Conservation (phyloP, 108 stramenopile genomes). For the Halocafeteria seosinensis region DNA sequence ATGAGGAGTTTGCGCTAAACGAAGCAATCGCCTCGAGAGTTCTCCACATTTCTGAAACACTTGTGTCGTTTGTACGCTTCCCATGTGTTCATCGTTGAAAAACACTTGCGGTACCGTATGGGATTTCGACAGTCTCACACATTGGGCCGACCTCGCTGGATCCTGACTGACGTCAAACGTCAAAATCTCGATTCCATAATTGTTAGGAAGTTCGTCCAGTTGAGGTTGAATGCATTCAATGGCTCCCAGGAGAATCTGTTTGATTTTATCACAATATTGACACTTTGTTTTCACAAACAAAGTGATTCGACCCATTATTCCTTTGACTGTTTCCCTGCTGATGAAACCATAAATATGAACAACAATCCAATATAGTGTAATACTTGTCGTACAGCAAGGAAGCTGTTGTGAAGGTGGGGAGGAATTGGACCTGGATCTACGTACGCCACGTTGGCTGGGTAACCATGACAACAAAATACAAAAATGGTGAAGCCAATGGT, state of each 20-base stretch:
- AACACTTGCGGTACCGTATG: neutral
- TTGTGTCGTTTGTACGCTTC: neutral
- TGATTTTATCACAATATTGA: neutral
- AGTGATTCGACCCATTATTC: slow-evolving; percentile 1
- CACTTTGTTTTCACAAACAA: neutral
- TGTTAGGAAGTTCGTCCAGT: neutral
- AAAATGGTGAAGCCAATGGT: no score
- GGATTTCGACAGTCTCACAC: neutral
- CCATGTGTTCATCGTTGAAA: neutral
- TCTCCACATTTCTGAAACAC: neutral
- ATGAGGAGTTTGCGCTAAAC: neutral
- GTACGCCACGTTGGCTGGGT: no score
- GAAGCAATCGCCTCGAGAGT: neutral
- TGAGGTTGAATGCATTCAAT: neutral
- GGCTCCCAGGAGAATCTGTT: no score
- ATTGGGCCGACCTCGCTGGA: neutral
- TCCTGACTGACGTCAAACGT: neutral
- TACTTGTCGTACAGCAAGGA: no score
- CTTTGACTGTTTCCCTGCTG: no score
- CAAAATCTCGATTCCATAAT: neutral
- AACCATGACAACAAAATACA: no score
- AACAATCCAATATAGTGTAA: no score
- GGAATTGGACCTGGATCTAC: no score
- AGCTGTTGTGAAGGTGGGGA: no score
- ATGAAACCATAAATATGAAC: no score